Evolutionary conservation across 352 stramenopile genomes (phyloP), one percentile per base, ranked within the genome.

Genomic region (Blastocystis hominis): DNA sequence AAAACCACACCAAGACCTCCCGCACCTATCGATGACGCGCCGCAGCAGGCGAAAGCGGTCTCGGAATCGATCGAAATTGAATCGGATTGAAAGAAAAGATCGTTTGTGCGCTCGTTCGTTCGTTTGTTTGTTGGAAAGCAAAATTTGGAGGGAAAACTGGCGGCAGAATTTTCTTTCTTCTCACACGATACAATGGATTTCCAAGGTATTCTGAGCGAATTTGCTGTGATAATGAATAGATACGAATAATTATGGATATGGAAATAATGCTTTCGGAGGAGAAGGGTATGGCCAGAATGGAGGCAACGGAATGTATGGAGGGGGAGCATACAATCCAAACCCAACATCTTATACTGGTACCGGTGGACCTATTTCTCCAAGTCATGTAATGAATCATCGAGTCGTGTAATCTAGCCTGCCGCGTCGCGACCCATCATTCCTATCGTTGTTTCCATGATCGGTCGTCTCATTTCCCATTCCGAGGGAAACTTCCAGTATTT

Each of bases 401-500:
- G 15, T 42, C 24, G 42, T 84, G n/a, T 68, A 30, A 17, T 17
- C 4, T 84, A 84, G 72, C 34, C 34, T 46, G 34, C 36, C 36
- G 24, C 53, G 15, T 30, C 53, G 6, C 15, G 38, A 3, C 42
- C 20, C 34, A 84, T 84, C 47, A 64, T 84, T 66, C 72, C 72
- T 17, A 84, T 84, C 55, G 72, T 64, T 13, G 34, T 84, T 20
- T 84, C 72, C 4, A 84, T 84, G 72, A 50, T 69, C 3, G 68
- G 46, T 53, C 53, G 55, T 9, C 34, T 59, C 10, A 44, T 64
- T 5, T 46, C 54, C 3, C 47, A 64, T 24, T n/a, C 66, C 15
- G 72, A 84, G 4, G 72, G 72, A 34, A 46, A 9, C 47, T 84
- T 84, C 30, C 24, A 50, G 2, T 46, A 66, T n/a, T 84, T 84